Conservation (phyloP, 2,329 filamentous ascomycete genomes). For the Thielaviopsis euricoi region DNA sequence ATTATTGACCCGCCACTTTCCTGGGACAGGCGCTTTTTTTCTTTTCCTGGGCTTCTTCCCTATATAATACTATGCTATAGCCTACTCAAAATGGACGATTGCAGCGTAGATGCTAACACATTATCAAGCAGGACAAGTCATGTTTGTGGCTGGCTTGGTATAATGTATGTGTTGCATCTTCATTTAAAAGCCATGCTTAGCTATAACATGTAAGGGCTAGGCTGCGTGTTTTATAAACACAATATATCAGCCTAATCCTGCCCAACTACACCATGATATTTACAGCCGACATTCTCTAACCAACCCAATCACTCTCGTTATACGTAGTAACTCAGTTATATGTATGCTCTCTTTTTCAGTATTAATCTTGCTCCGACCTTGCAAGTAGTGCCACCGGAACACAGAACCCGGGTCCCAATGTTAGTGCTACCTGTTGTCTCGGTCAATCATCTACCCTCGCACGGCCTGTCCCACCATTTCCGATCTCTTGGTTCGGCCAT, state of each 20-base stretch:
- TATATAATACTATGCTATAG: no score
- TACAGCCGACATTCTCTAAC: background rate
- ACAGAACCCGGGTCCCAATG: background rate
- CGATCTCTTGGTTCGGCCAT: background rate
- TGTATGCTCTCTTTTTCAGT: background rate
- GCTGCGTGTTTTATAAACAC: background rate
- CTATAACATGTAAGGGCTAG: no score
- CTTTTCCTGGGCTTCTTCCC: no score
- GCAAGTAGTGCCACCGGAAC: background rate
- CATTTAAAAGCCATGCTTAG: background rate
- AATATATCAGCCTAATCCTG: background rate
- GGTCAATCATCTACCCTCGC: background rate
- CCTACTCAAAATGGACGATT: background rate
- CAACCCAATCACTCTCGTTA: background rate
- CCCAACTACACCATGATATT: background rate
- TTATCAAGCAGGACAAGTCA: background rate
- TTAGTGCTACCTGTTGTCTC: background rate
- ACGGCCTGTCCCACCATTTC: background rate
- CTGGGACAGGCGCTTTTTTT: background rate
- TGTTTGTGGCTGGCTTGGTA: background rate
- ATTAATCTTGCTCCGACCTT: no score
- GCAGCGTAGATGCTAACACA: background rate
- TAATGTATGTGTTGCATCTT: background rate
- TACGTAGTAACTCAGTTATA: background rate
- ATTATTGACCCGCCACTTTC: background rate